Base-by-base conservation (phyloP, 805 yeast species). In the Yamadazyma sp. region DNA sequence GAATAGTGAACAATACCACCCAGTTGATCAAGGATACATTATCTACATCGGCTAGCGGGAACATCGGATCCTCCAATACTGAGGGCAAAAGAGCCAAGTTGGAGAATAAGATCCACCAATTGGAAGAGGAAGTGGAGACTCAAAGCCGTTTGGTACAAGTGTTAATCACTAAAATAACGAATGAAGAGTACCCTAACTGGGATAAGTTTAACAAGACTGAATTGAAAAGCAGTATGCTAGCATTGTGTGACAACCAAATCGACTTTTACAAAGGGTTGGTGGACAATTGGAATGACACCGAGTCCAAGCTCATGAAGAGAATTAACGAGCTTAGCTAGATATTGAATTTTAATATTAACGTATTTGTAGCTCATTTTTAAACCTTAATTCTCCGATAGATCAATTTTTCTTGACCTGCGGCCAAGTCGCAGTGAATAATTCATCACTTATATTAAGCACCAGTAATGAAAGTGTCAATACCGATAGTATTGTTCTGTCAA, bases 121-220 rank as follows among this genome's bases (percentile, higher is more conserved):
- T 77, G 34, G 77, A 76, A 47, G 54, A 53, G 19, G 82, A 75
- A 44, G 68, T 71, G 26, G 49, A 55, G 7, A 46, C 50, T 6
- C 75, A 77, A 32, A 66, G 73, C 8, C 57, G 64, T 32, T 49
- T 76, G 28, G 78, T 71, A 30, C 61, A 67, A 34, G 70, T 64
- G 28, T 65, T 71, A 46, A 77, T 78, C 18, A 55, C 45, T 37
- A 71, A 66, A 43, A 64, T 77, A 6, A 57, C 77, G 23, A 60
- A 67, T 26, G 73, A 67, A 41, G 82, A 77, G 50, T 77, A 71
- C 48, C 75, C 73, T 3, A 62, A 81, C 45, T 91, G 95, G 70
- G 95, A 91, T 50, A 73, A 70, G 16, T 84, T 87, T 45, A 89
- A 89, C 60, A 77, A 86, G 20, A 69, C 72, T 24, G 97, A 91